phyloP scores from a whole-genome alignment of 78 protist species.

The Mantamonas sphyraenae region DNA sequence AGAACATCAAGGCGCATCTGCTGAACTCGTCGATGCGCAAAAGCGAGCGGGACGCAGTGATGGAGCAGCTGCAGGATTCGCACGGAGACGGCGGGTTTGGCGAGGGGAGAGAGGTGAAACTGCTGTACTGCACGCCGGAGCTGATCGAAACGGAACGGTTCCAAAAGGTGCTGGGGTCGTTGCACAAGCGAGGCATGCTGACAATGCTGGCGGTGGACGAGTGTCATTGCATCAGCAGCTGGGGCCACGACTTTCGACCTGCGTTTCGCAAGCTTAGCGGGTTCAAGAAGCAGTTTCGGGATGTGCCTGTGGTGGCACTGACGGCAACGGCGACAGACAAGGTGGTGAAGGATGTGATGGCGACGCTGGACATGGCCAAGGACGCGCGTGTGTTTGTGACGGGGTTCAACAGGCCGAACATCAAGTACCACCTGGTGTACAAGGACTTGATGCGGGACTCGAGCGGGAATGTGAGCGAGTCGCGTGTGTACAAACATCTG shows the following conservation, averaged over 20 bases:
- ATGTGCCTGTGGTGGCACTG: conserved; percentile 44
- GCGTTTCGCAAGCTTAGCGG: conserved; percentile 3
- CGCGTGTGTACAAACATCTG: background rate
- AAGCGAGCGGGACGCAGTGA: no score
- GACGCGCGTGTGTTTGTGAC: background rate
- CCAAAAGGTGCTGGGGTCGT: background rate
- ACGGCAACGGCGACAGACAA: conserved; percentile 64
- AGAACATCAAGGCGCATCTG: no score
- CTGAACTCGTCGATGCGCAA: no score
- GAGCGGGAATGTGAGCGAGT: background rate
- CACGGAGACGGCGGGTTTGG: no score
- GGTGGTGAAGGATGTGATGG: background rate
- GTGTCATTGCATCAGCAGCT: conserved; percentile 79
- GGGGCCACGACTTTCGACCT: conserved; percentile 77
- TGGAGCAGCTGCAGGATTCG: no score
- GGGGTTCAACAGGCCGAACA: conserved; percentile 26
- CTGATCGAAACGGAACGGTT: conserved; percentile 1
- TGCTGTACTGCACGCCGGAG: conserved; percentile 65
- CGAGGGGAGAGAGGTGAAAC: background rate
- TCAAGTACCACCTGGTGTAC: conserved; percentile 13
- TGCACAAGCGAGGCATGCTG: no score
- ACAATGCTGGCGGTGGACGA: conserved; percentile 58
- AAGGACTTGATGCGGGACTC: background rate
- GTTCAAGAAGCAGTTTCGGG: background rate
- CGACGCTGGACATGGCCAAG: background rate